Evolutionary conservation across 1,139 yeast species (phyloP).

Genomic region (Keqinozyma sinolaborantium): DNA sequence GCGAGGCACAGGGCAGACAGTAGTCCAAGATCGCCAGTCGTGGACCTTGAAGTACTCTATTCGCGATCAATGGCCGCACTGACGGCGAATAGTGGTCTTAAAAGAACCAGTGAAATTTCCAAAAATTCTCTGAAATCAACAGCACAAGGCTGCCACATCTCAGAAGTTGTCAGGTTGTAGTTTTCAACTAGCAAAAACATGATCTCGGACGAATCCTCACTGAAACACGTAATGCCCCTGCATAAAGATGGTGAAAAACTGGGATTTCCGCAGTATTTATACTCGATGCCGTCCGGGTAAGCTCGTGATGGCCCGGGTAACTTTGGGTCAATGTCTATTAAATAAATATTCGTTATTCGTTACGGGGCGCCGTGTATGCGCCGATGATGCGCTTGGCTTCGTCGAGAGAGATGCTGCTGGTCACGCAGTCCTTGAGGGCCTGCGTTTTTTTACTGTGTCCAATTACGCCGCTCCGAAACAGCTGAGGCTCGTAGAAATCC

Average conservation of each 20-base stretch:
- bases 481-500: conserved; percentile 19
- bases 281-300: too few species aligned
- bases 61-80: conserved; percentile 24
- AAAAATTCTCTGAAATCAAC: conserved; percentile 68
- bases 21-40: neutral
- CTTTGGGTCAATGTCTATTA: too few species aligned
- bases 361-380: too few species aligned
- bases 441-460: conserved; percentile 15
- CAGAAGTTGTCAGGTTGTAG: conserved; percentile 98
- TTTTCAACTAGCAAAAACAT: conserved; percentile 99
- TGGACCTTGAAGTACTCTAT: conserved; percentile 4
- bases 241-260: conserved; percentile 76
- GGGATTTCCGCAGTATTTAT: neutral
- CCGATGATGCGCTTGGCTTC: too few species aligned
- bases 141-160: conserved; percentile 46
- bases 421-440: neutral
- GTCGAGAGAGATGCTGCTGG: too few species aligned
- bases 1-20: conserved; percentile 65
- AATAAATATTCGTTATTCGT: too few species aligned
- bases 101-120: conserved; percentile 31
- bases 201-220: conserved; percentile 99
- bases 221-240: conserved; percentile 99
- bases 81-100: conserved; percentile 2
- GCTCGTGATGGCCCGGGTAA: too few species aligned
- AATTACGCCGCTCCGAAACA: conserved; percentile 6